Conservation (phyloP, 176 grass and related monocot genomes). For the Triticum monococcum region DNA sequence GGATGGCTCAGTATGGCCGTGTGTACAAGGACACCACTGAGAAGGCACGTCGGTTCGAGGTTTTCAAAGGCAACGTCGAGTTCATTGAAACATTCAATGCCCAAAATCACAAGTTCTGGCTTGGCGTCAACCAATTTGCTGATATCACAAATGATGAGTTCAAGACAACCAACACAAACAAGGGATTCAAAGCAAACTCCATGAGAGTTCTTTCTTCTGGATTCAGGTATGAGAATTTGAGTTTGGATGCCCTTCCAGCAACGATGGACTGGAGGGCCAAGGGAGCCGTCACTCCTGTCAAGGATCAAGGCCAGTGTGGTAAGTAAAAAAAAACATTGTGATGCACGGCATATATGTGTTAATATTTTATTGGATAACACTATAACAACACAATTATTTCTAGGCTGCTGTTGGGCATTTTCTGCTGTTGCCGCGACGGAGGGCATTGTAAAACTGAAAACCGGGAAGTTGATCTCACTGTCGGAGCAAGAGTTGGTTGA, state of each 20-base stretch:
- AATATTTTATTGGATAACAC: too few species aligned
- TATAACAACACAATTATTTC: too few species aligned
- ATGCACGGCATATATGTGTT: too few species aligned
- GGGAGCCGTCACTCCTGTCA: neutral
- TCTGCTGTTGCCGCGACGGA: too few species aligned
- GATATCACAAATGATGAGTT: neutral
- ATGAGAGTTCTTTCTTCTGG: neutral
- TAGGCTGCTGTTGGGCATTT: too few species aligned
- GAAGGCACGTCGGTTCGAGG: neutral
- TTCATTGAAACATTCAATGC: neutral
- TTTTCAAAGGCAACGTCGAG: neutral
- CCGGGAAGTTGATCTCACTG: too few species aligned
- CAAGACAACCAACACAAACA: neutral
- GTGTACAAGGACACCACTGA: neutral
- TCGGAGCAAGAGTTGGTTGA: too few species aligned
- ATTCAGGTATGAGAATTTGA: conserved; percentile 9
- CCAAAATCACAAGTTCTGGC: neutral
- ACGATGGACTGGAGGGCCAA: conserved; percentile 20
- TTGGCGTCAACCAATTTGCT: neutral
- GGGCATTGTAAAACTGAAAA: too few species aligned
- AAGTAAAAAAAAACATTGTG: neutral
- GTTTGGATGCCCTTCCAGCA: neutral
- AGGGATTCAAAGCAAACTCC: neutral
- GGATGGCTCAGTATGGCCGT: neutral
- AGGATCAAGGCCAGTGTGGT: conserved; percentile 21